Base-by-base conservation (phyloP, 2,329 filamentous ascomycete species). In the Dendryphion nanum region DNA sequence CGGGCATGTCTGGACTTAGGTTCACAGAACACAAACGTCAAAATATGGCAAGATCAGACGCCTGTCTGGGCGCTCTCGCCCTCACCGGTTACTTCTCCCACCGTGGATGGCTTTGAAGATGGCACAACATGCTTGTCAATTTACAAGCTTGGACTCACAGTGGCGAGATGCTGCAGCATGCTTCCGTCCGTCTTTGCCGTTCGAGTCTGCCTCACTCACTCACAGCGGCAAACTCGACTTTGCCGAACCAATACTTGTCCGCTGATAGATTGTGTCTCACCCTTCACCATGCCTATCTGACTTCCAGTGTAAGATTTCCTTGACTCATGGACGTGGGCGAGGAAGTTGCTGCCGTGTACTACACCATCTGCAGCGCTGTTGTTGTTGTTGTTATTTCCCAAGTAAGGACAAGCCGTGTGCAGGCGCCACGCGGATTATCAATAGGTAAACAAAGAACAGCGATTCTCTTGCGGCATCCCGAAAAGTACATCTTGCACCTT, bases 1-100 rank as follows among this genome's bases (percentile, higher is more conserved):
- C 50, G 51, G 53, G 48, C 50, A 55, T 55, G 52, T 56, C 47
- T 57, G 53, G 45, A 46, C 48, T 50, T 43, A n/a, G 50, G 35
- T 49, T 48, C 48, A 47, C 55, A 54, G 42, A 30, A 54, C n/a
- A n/a, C n/a, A n/a, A 30, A 53, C 47, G 55, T 61, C 57, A 62
- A 58, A 53, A 55, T 50, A 56, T 57, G 51, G 48, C 48, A 55
- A 54, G 44, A 51, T 53, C 51, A 55, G 47, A 54, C 40, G 41
- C 47, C 49, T 43, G 47, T 54, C 53, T 51, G 50, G 58, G 50
- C 47, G 50, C 41, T 44, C 38, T 57, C 45, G 64, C 64, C 62
- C n/a, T n/a, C n/a, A n/a, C n/a, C n/a, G n/a, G n/a, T n/a, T n/a
- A 61, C 61, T 63, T 51, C 58, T 49, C 49, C 56, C 57, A 48